These are phyloP conservation scores for Pseudozyma sp. DNA, from an alignment of 1,284 basidiomycete genomes.

Conservation along the genomic window DNA sequence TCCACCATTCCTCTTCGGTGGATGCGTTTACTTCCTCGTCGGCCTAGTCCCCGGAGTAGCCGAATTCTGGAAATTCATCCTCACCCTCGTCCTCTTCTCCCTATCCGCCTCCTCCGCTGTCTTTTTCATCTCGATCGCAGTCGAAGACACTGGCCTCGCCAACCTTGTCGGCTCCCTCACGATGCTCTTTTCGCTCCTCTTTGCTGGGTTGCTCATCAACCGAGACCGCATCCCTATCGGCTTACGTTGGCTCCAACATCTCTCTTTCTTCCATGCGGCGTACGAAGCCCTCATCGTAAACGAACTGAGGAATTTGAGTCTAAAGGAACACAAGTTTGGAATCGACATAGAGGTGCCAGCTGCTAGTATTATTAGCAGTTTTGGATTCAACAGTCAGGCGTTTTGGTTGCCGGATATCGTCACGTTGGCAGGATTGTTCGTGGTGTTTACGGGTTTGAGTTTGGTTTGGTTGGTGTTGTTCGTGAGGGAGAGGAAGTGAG, in stretches of 20 bases:
- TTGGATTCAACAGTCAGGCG: conserved; percentile 57
- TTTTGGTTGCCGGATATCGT: conserved; percentile 57
- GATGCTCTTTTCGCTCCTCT: conserved; percentile 93
- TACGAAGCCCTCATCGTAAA: conserved; percentile 96
- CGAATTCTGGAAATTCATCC: conserved; percentile 97
- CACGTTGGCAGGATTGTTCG: conserved; percentile 37
- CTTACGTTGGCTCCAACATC: conserved; percentile 85
- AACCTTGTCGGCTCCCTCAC: conserved; percentile 92
- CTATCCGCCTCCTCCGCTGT: conserved; percentile 91
- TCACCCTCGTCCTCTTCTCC: conserved; percentile 86
- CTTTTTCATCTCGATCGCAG: conserved; percentile 86
- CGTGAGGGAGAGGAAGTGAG: conserved; percentile 51
- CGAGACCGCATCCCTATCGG: conserved; percentile 81
- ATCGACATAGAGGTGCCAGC: conserved; percentile 60
- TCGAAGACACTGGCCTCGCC: conserved; percentile 85
- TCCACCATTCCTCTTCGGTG: conserved; percentile 91
- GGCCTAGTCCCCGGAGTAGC: conserved; percentile 89
- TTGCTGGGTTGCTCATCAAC: conserved; percentile 94
- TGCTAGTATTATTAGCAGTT: conserved; percentile 49
- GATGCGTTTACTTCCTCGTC: conserved; percentile 91
- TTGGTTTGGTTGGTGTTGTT: conserved; percentile 47
- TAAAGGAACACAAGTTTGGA: conserved; percentile 76
- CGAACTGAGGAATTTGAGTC: conserved; percentile 89
- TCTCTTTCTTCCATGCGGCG: conserved; percentile 98
- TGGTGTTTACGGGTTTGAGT: conserved; percentile 27